Percentiles rank a stretch among this genome's conserved stretches.
phyloP scores from a whole-genome alignment of 257 asterid species.

The Przewalskia tangutica region DNA sequence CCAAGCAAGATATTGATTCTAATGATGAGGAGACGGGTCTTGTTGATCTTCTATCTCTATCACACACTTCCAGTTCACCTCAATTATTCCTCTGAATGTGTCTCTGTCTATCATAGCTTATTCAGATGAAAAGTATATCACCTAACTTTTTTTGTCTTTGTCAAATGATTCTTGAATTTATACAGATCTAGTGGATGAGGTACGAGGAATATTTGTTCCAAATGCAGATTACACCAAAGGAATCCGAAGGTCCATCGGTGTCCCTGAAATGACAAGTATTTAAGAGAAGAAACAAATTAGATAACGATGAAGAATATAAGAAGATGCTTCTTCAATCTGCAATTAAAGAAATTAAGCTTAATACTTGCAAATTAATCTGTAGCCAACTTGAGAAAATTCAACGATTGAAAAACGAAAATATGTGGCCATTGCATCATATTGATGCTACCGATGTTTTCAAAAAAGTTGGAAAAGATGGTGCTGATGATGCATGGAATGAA shows the following conservation, averaged over 20 bases:
- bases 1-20: too few species aligned
- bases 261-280: constrained; percentile 9
- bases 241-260: constrained; percentile 4
- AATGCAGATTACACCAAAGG: not conserved
- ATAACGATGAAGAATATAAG: not conserved
- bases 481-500: constrained; percentile 8
- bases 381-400: constrained; percentile 13
- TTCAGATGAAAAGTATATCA: too few species aligned
- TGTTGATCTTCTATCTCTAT: too few species aligned
- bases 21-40: too few species aligned
- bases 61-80: too few species aligned
- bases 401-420: not conserved
- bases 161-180: not conserved
- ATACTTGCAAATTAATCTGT: constrained; percentile 1
- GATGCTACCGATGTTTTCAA: constrained; percentile 13
- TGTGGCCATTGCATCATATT: constrained; percentile 10
- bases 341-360: constrained; percentile 11
- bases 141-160: too few species aligned
- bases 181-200: constrained; percentile 16
- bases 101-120: too few species aligned
- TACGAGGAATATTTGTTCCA: not conserved
- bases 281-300: not conserved
- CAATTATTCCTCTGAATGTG: too few species aligned
- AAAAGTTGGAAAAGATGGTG: not conserved
- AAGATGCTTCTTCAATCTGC: not conserved